Evolutionary conservation across 2,329 filamentous ascomycete species (phyloP).

Genomic region (Xylariaceae sp.): DNA sequence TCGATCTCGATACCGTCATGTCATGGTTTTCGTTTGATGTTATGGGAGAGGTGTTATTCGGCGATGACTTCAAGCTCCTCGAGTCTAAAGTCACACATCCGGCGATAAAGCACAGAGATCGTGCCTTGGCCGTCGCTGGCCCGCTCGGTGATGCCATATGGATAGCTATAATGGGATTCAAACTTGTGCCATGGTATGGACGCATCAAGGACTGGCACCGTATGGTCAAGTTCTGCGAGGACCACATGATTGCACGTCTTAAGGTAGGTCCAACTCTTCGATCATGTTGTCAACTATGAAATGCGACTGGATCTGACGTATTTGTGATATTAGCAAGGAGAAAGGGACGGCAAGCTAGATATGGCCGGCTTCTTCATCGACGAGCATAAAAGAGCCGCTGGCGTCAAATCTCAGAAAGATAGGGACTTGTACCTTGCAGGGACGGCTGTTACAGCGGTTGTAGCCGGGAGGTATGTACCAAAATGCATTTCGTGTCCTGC

Average conservation of each 20-base stretch:
- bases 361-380: constrained; percentile 18
- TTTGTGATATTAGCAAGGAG: constrained; percentile 9
- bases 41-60: constrained; percentile 20
- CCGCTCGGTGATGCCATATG: constrained; percentile 17
- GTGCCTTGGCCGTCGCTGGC: constrained; percentile 15
- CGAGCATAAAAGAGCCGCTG: constrained; percentile 12
- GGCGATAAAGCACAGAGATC: constrained; percentile 13
- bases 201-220: constrained; percentile 15
- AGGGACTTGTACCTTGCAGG: constrained; percentile 16
- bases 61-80: constrained; percentile 14
- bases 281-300: neutral
- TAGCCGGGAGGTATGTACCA: constrained; percentile 20
- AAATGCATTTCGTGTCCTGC: neutral
- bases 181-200: constrained; percentile 11
- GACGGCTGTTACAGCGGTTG: constrained; percentile 18
- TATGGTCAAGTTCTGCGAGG: constrained; percentile 19
- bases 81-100: constrained; percentile 10
- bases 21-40: constrained; percentile 19
- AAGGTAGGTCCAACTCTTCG: constrained; percentile 5
- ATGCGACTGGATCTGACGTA: neutral
- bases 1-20: constrained; percentile 17
- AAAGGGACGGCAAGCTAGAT: constrained; percentile 11
- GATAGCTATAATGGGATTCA: constrained; percentile 18
- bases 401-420: constrained; percentile 6
- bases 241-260: constrained; percentile 12